phyloP scores from a whole-genome alignment of 805 yeast species.

The Yueomyces sp. region DNA sequence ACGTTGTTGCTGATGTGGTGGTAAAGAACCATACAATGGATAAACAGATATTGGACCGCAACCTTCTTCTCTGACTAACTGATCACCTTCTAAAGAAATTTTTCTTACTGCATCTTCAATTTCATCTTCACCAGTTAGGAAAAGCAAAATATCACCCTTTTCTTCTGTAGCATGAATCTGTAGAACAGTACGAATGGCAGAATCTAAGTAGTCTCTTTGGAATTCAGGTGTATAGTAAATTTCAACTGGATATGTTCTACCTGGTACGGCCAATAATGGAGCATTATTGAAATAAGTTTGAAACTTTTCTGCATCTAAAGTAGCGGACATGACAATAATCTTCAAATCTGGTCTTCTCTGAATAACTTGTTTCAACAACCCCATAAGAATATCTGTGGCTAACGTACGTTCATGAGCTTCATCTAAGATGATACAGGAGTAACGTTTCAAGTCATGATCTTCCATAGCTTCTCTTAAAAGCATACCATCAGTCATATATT shows the following conservation, averaged over 20 bases:
- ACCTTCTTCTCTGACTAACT: slow-evolving; percentile 71
- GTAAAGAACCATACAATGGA: slow-evolving; percentile 91
- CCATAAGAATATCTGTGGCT: slow-evolving; percentile 95
- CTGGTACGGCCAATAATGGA: slow-evolving; percentile 92
- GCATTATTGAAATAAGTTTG: slow-evolving; percentile 83
- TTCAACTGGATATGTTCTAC: slow-evolving; percentile 96
- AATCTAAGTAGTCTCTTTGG: slow-evolving; percentile 87
- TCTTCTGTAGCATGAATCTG: slow-evolving; percentile 96
- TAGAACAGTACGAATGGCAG: slow-evolving; percentile 87
- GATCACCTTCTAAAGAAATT: slow-evolving; percentile 79
- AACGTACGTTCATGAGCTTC: slow-evolving; percentile 98
- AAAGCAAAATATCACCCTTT: slow-evolving; percentile 77
- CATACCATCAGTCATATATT: slow-evolving; percentile 99
- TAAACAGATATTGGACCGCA: slow-evolving; percentile 85
- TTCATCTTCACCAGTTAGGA: slow-evolving; percentile 94
- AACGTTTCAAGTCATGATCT: slow-evolving; percentile 67
- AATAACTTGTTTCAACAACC: slow-evolving; percentile 73
- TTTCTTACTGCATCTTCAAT: slow-evolving; percentile 94
- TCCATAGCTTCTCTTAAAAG: slow-evolving; percentile 93
- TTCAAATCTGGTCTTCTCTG: slow-evolving; percentile 76
- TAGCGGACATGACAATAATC: slow-evolving; percentile 93
- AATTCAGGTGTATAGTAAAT: slow-evolving; percentile 93
- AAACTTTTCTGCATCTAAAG: slow-evolving; percentile 92
- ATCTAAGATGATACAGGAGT: slow-evolving; percentile 85
- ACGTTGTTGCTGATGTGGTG: slow-evolving; percentile 89